These are phyloP conservation scores for Tolypocladium ovalisporum DNA, from an alignment of 2,329 filamentous ascomycete genomes.

Conservation along the genomic window DNA sequence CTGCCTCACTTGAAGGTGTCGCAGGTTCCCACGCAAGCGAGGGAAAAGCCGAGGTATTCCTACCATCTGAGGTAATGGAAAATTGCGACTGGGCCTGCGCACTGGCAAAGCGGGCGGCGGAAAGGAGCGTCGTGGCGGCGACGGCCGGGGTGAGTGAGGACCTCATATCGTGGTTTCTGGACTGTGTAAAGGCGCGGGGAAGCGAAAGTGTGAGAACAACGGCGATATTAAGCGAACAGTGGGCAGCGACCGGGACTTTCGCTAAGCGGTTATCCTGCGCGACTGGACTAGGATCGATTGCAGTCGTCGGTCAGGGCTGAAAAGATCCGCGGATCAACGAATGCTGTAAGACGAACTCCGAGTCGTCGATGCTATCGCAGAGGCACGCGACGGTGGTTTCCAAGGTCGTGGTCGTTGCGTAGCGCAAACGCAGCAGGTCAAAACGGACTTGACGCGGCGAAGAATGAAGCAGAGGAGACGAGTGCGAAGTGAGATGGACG, in stretches of 20 bases:
- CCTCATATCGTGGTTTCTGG: slow-evolving; percentile 3
- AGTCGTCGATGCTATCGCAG: background rate
- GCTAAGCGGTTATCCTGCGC: background rate
- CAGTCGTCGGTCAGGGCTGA: background rate
- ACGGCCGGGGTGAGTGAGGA: background rate
- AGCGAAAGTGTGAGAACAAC: background rate
- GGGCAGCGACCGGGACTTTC: background rate
- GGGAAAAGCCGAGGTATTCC: background rate
- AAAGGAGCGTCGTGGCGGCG: slow-evolving; percentile 3
- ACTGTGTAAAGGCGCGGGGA: background rate
- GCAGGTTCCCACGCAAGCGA: background rate
- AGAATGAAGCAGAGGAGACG: background rate
- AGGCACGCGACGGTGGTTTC: background rate
- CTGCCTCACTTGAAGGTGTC: background rate
- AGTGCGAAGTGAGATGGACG: background rate
- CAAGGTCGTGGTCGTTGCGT: background rate
- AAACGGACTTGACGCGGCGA: background rate
- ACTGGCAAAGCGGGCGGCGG: background rate
- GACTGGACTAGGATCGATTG: background rate
- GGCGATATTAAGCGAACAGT: background rate
- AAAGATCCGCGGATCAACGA: background rate
- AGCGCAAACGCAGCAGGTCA: background rate
- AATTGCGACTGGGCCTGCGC: slow-evolving; percentile 5
- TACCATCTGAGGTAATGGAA: slow-evolving; percentile 5
- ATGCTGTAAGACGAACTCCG: background rate